Conservation (phyloP, 202 grass and related monocot genomes). For the Carex sylvatica region DNA sequence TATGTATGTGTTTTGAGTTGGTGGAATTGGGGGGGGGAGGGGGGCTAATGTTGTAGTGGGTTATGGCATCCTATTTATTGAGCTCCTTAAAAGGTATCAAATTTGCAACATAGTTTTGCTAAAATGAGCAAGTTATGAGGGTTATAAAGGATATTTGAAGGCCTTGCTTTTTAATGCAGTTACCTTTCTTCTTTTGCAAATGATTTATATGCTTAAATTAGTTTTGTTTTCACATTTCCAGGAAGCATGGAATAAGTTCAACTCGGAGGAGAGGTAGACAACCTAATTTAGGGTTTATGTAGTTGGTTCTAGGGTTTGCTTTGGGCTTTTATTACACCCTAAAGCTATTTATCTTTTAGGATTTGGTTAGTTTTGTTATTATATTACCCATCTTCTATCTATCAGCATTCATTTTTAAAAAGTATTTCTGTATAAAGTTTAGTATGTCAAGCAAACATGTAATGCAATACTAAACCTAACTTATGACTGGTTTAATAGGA, state of each 20-base stretch:
- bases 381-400: background rate
- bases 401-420: constrained; percentile 17
- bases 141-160: background rate
- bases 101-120: background rate
- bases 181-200: background rate
- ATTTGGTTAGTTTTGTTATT: constrained; percentile 16
- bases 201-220: background rate
- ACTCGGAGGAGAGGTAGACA: constrained; percentile 62
- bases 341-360: background rate
- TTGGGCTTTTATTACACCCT: constrained; percentile 15
- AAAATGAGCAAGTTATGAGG: background rate
- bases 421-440: constrained; percentile 27
- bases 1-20: background rate
- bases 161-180: background rate
- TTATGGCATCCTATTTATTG: background rate
- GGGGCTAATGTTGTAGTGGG: background rate
- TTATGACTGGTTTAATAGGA: constrained; percentile 16
- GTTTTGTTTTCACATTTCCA: constrained; percentile 34
- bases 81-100: background rate
- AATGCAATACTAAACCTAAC: constrained; percentile 16
- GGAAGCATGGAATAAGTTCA: constrained; percentile 98
- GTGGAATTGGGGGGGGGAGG: background rate
- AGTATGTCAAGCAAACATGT: constrained; percentile 19
- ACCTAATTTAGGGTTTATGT: constrained; percentile 19
- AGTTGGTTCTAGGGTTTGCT: constrained; percentile 2